Base-by-base conservation (phyloP, 2,329 filamentous ascomycete species). In the Dothistroma septosporum region DNA sequence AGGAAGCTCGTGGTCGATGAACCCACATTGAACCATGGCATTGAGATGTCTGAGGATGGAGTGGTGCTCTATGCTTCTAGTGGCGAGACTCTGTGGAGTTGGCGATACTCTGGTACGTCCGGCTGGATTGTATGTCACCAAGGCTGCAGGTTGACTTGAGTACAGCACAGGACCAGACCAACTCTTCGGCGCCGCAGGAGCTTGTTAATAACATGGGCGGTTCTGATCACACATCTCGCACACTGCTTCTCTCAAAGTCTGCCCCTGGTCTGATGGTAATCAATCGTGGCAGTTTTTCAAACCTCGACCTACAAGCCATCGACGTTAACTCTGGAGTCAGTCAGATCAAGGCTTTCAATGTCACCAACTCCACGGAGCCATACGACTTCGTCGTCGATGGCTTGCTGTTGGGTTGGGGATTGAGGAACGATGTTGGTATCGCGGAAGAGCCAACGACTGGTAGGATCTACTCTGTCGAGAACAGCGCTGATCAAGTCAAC, bases 341-440 rank as follows among this genome's bases (percentile, higher is more conserved):
- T n/a, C 87, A 89, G 65, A 82, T 92, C 69, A 87, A 86, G 62
- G 83, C 83, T 35, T 86, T 85, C 73, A 80, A 84, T 60, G 70
- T 85, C 33, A 78, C 70, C 54, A 77, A 79, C 55, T 66, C 72
- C 16, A 66, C 67, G 8, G 68, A 70, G 6, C 70, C 75, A 1
- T 81, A 82, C 61, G 75, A 79, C 59, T 82, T 77, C 68, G 74
- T 83, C 65, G 85, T 79, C 52, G 78, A 80, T 37, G 82, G 82
- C 8, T 60, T 78, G 14, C 71, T 79, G 66, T 75, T 74, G 65
- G 83, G 87, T 16, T 91, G 87, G 87, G 89, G 89, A 11, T 77
- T 92, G 56, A 21, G 87, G 41, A 91, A 91, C 72, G 86, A 86
- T 1, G 87, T 90, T 4, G 89, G 88, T 10, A 76, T 91, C 4